Percentiles rank a stretch among this genome's conserved stretches.
phyloP scores from a whole-genome alignment of 1,139 yeast genomes.

The Hyphopichia burtonii region DNA sequence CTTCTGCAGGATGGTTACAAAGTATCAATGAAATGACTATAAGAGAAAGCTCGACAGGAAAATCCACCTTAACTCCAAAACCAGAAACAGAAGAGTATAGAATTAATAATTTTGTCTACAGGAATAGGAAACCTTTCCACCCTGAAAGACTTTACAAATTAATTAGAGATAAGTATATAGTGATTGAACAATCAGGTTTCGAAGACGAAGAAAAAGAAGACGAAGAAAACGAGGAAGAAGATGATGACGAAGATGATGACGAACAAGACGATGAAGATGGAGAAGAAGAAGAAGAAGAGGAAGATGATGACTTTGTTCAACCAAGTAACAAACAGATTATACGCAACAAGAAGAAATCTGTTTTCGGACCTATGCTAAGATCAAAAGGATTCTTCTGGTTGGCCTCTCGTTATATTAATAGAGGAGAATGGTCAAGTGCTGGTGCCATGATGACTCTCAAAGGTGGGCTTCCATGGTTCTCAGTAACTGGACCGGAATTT shows the following conservation, averaged over 20 bases:
- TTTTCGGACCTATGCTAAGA: constrained; percentile 36
- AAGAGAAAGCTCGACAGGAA: constrained; percentile 33
- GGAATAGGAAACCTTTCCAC: constrained; percentile 41
- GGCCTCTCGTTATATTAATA: constrained; percentile 38
- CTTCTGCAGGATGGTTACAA: constrained; percentile 49
- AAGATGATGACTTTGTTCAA: constrained; percentile 14
- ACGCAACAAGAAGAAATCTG: constrained; percentile 32
- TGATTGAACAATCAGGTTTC: constrained; percentile 20
- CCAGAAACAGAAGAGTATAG: constrained; percentile 41
- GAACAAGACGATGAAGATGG: constrained; percentile 14
- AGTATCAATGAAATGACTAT: constrained; percentile 39
- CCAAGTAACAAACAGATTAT: constrained; percentile 20
- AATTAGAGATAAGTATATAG: constrained; percentile 32
- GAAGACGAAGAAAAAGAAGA: constrained; percentile 11
- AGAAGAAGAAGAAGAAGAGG: constrained; percentile 5
- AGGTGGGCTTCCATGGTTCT: constrained; percentile 49
- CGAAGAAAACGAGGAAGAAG: constrained; percentile 10
- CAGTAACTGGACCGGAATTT: constrained; percentile 31
- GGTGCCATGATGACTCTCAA: constrained; percentile 42
- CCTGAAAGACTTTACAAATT: constrained; percentile 39
- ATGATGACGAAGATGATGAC: constrained; percentile 10
- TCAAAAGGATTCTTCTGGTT: constrained; percentile 49
- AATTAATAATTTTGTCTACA: constrained; percentile 40
- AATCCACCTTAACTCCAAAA: constrained; percentile 19
- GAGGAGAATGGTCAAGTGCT: constrained; percentile 50